Evolutionary conservation across 148 eudicot genomes (phyloP), one percentile per base, ranked within the genome.

Genomic region (Heliamphora exappendiculata): DNA sequence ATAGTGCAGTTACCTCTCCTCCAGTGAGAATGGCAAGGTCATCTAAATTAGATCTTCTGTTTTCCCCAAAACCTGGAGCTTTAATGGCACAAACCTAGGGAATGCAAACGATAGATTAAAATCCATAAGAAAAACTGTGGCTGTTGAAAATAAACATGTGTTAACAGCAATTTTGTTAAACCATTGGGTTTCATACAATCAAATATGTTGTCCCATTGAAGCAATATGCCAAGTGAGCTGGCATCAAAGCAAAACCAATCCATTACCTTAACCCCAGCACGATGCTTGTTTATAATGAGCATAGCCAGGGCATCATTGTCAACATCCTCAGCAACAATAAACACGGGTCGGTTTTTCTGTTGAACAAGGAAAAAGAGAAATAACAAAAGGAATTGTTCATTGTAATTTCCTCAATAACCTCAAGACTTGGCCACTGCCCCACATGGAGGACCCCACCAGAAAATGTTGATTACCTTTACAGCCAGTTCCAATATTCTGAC

Each of bases 51-150:
- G 97, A 91, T 84, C 93, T 89, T 86, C 96, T 87, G 83, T 85
- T 92, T 36, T 94, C 98, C 73, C 98, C 98, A 82, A 94, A 94
- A 31, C 98, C 98, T 78, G 98, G 97, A 87, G 97, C 90, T 85
- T 94, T 94, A 73, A 94, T 86, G 75, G 98, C 98, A 94, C 98
- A 94, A 26, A 94, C 94, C 98, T 94, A 80, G 24, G 82, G 37
- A 47, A 34, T 45, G 68, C 17, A 22, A 72, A 34, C 13, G 26
- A 53, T 1, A 58, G 51, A 24, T 28, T 14, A 58, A 60, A 53
- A 29, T 41, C 7, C 72, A 67, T 51, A 31, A 37, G 34, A 17
- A 55, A 55, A 26, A 77, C 1, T 17, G 28, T 78, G 70, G 59
- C 31, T 49, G 26, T 50, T 62, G 36, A 58, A 28, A 55, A 65